Evolutionary conservation across 257 asterid genomes (phyloP).

Genomic region (Solanum pimpinellifolium): DNA sequence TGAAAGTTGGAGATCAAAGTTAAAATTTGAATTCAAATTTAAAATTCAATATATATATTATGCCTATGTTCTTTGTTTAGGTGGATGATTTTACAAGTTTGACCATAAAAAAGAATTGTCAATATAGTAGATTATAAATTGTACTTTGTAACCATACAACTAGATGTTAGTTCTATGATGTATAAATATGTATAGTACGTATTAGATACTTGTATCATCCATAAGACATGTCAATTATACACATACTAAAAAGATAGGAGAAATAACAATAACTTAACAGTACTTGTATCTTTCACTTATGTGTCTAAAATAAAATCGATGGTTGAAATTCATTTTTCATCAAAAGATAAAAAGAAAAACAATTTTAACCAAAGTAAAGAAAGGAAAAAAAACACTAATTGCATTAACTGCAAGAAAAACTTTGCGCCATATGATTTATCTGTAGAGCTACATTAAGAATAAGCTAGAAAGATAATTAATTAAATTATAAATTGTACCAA

Average conservation of each 20-base stretch:
- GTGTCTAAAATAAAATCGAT: not conserved
- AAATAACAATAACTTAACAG: not conserved
- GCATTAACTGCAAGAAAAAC: not conserved
- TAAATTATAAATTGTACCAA: not conserved
- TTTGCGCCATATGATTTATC: not conserved
- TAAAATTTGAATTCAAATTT: no score
- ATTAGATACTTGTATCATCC: not conserved
- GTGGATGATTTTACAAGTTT: no score
- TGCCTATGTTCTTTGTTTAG: not conserved
- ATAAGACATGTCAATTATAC: not conserved
- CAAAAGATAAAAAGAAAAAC: not conserved
- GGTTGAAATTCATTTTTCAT: not conserved
- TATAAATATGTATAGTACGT: no score
- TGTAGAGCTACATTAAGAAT: not conserved
- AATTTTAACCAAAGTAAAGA: not conserved
- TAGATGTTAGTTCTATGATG: not conserved
- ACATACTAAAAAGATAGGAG: no score
- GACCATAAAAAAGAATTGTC: not conserved
- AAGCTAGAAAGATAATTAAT: no score
- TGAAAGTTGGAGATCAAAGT: no score
- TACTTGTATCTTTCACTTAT: not conserved
- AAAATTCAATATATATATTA: no score
- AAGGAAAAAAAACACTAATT: not conserved
- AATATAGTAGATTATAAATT: not conserved
- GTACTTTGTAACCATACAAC: not conserved